Conservation (phyloP, 202 grass and related monocot species). For the Cymbopogon flexuosus region DNA sequence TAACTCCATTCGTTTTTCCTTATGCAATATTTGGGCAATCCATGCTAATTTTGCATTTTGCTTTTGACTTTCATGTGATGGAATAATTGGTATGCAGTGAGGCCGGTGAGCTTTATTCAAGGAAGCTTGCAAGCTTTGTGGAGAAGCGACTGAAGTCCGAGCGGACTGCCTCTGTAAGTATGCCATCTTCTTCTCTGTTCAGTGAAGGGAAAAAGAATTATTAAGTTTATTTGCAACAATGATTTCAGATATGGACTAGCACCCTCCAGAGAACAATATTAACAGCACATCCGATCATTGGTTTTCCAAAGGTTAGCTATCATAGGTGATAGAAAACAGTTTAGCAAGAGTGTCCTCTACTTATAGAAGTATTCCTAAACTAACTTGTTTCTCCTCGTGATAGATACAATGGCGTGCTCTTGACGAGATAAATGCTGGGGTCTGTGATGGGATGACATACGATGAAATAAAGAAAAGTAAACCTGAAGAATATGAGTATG, state of each 20-base stretch:
- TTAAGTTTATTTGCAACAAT: conserved; percentile 28
- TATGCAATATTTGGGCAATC: not conserved
- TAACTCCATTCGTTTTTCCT: not conserved
- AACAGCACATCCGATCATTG: conserved; percentile 81
- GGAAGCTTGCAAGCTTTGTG: conserved; percentile 91
- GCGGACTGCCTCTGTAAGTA: conserved; percentile 89
- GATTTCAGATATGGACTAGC: conserved; percentile 93
- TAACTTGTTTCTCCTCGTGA: conserved; percentile 30
- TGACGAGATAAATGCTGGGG: conserved; percentile 88
- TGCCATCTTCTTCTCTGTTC: conserved; percentile 15
- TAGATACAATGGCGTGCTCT: conserved; percentile 99
- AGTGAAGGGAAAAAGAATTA: not conserved
- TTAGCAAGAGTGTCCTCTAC: conserved; percentile 18
- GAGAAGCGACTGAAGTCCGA: conserved; percentile 84
- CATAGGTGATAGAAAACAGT: conserved; percentile 23
- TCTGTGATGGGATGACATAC: conserved; percentile 98
- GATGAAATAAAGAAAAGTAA: conserved; percentile 96
- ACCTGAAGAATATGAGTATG: conserved; percentile 93
- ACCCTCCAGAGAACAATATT: conserved; percentile 95
- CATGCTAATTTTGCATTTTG: not conserved
- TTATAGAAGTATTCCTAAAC: conserved; percentile 11
- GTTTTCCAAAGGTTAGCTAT: conserved; percentile 86
- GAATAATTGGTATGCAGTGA: conserved; percentile 57
- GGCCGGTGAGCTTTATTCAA: conserved; percentile 66
- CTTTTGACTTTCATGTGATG: conserved; percentile 17